Percentiles rank a stretch among this genome's conserved stretches.
Evolutionary conservation across 2,329 filamentous ascomycete genomes (phyloP).

Genomic region (Claviceps purpurea): DNA sequence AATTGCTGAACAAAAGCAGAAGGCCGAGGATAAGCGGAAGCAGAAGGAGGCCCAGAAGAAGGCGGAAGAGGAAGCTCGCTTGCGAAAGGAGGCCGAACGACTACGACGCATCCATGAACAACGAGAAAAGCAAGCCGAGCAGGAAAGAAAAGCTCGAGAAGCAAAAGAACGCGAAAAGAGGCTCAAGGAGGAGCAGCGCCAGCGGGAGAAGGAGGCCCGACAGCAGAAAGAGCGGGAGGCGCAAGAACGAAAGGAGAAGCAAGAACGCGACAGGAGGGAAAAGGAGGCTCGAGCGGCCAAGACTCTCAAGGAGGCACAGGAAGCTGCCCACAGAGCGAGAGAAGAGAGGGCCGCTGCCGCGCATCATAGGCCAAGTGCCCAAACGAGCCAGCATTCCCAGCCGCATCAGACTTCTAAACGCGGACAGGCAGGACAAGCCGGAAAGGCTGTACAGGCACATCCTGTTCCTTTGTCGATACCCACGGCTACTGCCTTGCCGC

Average conservation of each 20-base stretch:
- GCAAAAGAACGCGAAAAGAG: constrained; percentile 62
- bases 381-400: constrained; percentile 14
- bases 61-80: constrained; percentile 76
- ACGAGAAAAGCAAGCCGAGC: constrained; percentile 71
- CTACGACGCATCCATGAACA: constrained; percentile 69
- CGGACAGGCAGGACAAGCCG: constrained; percentile 7
- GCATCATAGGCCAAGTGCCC: constrained; percentile 20
- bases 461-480: constrained; percentile 26
- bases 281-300: constrained; percentile 42
- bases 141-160: constrained; percentile 62
- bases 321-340: constrained; percentile 49
- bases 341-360: constrained; percentile 35
- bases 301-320: constrained; percentile 44
- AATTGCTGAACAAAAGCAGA: constrained; percentile 65
- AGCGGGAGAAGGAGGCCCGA: constrained; percentile 64
- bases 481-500: constrained; percentile 30
- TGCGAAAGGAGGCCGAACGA: constrained; percentile 75
- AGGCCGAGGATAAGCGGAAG: constrained; percentile 78
- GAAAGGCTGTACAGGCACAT: constrained; percentile 18
- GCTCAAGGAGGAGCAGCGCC: constrained; percentile 67
- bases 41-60: constrained; percentile 86
- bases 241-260: constrained; percentile 48
- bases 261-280: constrained; percentile 48
- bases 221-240: constrained; percentile 60
- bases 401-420: constrained; percentile 10